Evolutionary conservation across 2,329 filamentous ascomycete genomes (phyloP).

Genomic region (Bipolaris victoriae): DNA sequence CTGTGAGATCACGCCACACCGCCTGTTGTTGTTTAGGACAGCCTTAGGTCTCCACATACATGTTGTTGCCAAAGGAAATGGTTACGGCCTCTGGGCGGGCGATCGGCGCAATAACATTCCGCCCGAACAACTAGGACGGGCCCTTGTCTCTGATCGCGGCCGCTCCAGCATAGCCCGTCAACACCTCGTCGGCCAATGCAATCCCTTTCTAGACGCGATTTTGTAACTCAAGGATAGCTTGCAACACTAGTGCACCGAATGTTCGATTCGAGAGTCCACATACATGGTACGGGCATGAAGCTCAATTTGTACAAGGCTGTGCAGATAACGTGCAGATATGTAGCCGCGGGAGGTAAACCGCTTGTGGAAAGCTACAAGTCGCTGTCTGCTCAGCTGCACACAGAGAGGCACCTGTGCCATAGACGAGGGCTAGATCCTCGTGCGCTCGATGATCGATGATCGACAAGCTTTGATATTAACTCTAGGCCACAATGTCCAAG

Average conservation of each 20-base stretch:
- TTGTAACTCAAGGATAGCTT: slow-evolving; percentile 3
- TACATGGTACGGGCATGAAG: slow-evolving; percentile 15
- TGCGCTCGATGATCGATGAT: slow-evolving; percentile 9
- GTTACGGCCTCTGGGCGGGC: slow-evolving; percentile 2
- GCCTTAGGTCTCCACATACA: background rate
- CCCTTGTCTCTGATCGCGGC: slow-evolving; percentile 5
- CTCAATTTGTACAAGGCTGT: slow-evolving; percentile 18
- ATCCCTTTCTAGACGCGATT: background rate
- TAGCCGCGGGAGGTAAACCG: slow-evolving; percentile 22
- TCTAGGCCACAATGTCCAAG: slow-evolving; percentile 11
- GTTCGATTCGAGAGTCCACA: slow-evolving; percentile 15
- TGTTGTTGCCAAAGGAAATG: background rate
- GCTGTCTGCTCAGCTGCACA: slow-evolving; percentile 3
- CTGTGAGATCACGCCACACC: slow-evolving; percentile 23
- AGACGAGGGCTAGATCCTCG: slow-evolving; percentile 7
- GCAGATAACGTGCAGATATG: slow-evolving; percentile 21
- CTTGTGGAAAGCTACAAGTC: slow-evolving; percentile 10
- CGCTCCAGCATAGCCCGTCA: background rate
- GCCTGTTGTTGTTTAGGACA: slow-evolving; percentile 9
- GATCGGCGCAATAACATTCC: slow-evolving; percentile 12
- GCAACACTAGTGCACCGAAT: slow-evolving; percentile 18
- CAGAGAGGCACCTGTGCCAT: background rate
- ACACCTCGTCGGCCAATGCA: background rate
- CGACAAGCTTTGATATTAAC: background rate
- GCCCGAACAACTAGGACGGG: slow-evolving; percentile 2